Evolutionary conservation across 768 basidiomycete genomes (phyloP).

Genomic region (Pisolithus microcarpus): DNA sequence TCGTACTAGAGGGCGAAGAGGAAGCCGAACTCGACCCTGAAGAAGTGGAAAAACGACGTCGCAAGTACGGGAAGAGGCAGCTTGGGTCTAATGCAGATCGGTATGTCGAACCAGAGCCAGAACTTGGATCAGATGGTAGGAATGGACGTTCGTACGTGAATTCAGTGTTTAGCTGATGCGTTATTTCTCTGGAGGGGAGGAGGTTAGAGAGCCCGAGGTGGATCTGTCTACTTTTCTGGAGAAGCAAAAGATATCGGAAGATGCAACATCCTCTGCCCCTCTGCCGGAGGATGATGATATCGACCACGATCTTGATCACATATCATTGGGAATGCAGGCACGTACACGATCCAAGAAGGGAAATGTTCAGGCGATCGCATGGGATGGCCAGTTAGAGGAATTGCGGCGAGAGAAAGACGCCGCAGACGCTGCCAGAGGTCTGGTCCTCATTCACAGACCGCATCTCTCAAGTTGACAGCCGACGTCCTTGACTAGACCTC

Average conservation of each 20-base stretch:
- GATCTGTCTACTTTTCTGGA: constrained; percentile 59
- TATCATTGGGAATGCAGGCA: constrained; percentile 29
- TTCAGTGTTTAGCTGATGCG: background rate
- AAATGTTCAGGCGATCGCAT: constrained; percentile 54
- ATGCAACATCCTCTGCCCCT: background rate
- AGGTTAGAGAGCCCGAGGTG: constrained; percentile 60
- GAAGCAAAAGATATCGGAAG: constrained; percentile 44
- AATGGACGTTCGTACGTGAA: constrained; percentile 7
- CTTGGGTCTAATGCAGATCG: constrained; percentile 68
- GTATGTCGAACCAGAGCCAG: constrained; percentile 63
- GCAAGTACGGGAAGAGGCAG: constrained; percentile 50
- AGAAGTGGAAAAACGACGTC: constrained; percentile 38
- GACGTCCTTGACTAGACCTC: constrained; percentile 35
- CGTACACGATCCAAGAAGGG: constrained; percentile 46
- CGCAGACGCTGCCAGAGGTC: constrained; percentile 73
- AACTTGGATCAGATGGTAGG: constrained; percentile 64
- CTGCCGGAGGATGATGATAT: background rate
- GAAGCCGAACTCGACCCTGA: constrained; percentile 34
- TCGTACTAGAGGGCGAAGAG: constrained; percentile 55
- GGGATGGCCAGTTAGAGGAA: constrained; percentile 60
- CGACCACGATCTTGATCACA: background rate
- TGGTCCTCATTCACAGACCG: constrained; percentile 6
- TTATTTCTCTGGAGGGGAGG: constrained; percentile 39
- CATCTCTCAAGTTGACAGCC: background rate
- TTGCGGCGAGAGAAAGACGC: constrained; percentile 63